Base-by-base conservation (phyloP, 768 basidiomycete genomes). In the Cubamyces sp. region DNA sequence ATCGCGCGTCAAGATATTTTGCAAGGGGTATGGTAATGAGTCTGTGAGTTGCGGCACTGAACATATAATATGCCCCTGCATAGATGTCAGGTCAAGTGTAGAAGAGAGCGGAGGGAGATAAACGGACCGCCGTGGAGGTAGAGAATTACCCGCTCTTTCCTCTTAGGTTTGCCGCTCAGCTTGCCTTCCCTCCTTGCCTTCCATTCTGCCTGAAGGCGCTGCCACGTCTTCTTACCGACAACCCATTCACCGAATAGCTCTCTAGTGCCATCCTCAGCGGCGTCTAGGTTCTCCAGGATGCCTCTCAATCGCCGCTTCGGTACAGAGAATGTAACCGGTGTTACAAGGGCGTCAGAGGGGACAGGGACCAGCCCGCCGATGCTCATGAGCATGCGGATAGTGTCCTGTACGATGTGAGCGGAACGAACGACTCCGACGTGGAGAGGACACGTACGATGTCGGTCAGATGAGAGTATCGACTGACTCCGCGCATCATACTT, bases 181-280 rank as follows among this genome's bases (percentile, higher is more conserved):
- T 64, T 56, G 52, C 54, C 52, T 34, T 62, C 42, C 39, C 54
- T 61, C 47, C 68, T 52, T 18, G 82, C 78, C 70, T 83, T 87
- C 85, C 92, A 91, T 69, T 96, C 93, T 16, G 82, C 77, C 70
- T 97, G 94, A 66, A 97, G 79, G 28, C 86, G 78, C 65, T 87
- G 87, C 96, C 96, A 99, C 0, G 96, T 85, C 65, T 85, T 86
- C 73, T 90, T 91, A 39, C 93, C 93, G n/a, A 98, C 90, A 23
- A 98, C 88, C 96, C 96, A 99, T 79, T 99, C 96, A 0, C 94
- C 96, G 1, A 87, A 87, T 30, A 99, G 81, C 69, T 96, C 91
- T 4, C 96, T 84, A 9, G 69, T 73, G 37, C 94, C 96, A 11
- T 81, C 81, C 74, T 99, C 96, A 18, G 79, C 70, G 5, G 79